Evolutionary conservation across 768 basidiomycete species (phyloP).

Genomic region (Boletus coccyginus): DNA sequence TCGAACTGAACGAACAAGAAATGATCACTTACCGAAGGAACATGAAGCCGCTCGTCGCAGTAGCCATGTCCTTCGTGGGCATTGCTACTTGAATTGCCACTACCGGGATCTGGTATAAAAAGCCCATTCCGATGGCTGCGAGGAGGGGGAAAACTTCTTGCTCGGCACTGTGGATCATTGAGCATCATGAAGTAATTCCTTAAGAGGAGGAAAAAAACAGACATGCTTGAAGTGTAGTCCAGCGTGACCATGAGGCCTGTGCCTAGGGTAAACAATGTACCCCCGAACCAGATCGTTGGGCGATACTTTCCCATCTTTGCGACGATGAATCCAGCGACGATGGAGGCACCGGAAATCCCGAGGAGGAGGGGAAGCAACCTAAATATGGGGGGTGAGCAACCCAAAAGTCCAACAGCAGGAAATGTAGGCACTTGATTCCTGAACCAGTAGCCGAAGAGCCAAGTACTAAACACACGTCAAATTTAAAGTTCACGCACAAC

Average conservation of each 20-base stretch:
- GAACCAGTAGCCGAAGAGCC: slow-evolving; percentile 72
- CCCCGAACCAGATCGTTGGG: slow-evolving; percentile 61
- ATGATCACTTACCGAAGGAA: slow-evolving; percentile 54
- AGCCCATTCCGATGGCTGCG: slow-evolving; percentile 62
- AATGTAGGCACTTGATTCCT: slow-evolving; percentile 62
- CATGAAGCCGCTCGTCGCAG: slow-evolving; percentile 66
- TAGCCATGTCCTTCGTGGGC: slow-evolving; percentile 88
- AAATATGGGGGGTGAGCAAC: not conserved
- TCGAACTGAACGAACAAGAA: not conserved
- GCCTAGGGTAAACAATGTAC: slow-evolving; percentile 57
- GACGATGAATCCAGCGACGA: slow-evolving; percentile 55
- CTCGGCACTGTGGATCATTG: slow-evolving; percentile 41
- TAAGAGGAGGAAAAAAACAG: slow-evolving; percentile 9
- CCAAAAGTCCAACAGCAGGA: not conserved
- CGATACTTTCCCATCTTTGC: slow-evolving; percentile 57
- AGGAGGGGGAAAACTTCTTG: slow-evolving; percentile 66
- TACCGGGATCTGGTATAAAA: slow-evolving; percentile 64
- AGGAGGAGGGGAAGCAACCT: slow-evolving; percentile 76
- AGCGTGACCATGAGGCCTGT: slow-evolving; percentile 72
- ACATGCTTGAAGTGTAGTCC: slow-evolving; percentile 53
- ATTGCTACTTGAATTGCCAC: slow-evolving; percentile 82
- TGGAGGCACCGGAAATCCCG: slow-evolving; percentile 46
- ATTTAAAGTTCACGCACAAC: not conserved
- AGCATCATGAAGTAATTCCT: not conserved
- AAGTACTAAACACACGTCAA: slow-evolving; percentile 36